Evolutionary conservation across 257 asterid species (phyloP).

Genomic region (Plantago ovata): DNA sequence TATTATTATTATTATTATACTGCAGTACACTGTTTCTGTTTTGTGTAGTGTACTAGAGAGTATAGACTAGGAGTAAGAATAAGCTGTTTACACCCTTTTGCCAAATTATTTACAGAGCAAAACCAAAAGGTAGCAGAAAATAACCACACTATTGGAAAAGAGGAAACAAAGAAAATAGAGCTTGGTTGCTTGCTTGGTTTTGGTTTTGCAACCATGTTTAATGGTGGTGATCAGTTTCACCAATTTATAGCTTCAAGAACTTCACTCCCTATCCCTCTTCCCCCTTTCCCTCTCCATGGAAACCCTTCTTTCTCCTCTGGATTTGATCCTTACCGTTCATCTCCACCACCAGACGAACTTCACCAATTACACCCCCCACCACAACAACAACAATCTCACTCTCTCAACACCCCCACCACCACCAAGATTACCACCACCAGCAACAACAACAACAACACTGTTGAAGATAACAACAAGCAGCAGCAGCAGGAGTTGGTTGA

Average conservation of each 20-base stretch:
- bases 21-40: too few species aligned
- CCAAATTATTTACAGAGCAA: background rate
- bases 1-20: too few species aligned
- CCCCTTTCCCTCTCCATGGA: conserved; percentile 40
- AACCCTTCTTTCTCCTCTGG: conserved; percentile 26
- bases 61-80: too few species aligned
- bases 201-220: conserved; percentile 40
- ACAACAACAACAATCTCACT: background rate
- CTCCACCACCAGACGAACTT: conserved; percentile 16
- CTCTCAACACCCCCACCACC: too few species aligned
- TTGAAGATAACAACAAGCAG: background rate
- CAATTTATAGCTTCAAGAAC: conserved; percentile 51
- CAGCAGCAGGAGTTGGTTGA: conserved; percentile 2
- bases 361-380: conserved; percentile 24
- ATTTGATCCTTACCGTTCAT: conserved; percentile 38
- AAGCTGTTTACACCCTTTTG: background rate
- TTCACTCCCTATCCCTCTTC: conserved; percentile 28
- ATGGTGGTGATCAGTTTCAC: conserved; percentile 51
- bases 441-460: background rate
- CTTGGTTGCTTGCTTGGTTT: too few species aligned
- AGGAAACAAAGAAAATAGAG: conserved; percentile 4
- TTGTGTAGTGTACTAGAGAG: too few species aligned
- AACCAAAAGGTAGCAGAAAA: background rate
- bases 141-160: background rate
- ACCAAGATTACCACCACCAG: background rate